These are phyloP conservation scores for Ophiocordyceps camponoti-rufipedis DNA, from an alignment of 2,329 filamentous ascomycete genomes.

Conservation along the genomic window DNA sequence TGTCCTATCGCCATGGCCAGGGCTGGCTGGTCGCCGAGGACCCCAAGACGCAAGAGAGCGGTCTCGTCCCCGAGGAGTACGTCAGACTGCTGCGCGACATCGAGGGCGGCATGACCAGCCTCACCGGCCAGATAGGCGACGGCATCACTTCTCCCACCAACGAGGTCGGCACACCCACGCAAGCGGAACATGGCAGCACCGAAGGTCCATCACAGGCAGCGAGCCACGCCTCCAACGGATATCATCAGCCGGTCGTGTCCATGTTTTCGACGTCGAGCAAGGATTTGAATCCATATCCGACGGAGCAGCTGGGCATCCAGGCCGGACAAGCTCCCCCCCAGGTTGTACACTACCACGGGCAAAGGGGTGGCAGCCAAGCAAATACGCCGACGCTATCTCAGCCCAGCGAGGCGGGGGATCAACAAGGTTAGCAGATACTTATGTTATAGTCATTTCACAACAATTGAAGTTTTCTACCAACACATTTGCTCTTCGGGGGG, in stretches of 20 bases:
- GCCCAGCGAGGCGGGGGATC: constrained; percentile 25
- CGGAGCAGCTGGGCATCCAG: constrained; percentile 42
- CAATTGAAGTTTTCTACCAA: too few species aligned
- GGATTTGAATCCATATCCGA: constrained; percentile 50
- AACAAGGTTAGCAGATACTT: too few species aligned
- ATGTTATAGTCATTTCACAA: too few species aligned
- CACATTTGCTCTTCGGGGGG: too few species aligned
- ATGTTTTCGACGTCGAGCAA: constrained; percentile 55
- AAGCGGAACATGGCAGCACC: constrained; percentile 31
- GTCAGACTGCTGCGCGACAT: constrained; percentile 85
- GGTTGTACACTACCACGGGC: constrained; percentile 49
- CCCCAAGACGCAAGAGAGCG: constrained; percentile 83
- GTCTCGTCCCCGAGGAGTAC: constrained; percentile 90
- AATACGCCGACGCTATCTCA: constrained; percentile 42
- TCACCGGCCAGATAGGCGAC: constrained; percentile 42
- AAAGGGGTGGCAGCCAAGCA: constrained; percentile 47
- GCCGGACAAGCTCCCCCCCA: constrained; percentile 45
- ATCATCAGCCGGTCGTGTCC: constrained; percentile 48
- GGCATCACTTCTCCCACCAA: constrained; percentile 28
- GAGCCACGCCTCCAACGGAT: constrained; percentile 36
- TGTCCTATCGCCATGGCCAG: constrained; percentile 89
- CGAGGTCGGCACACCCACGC: constrained; percentile 41
- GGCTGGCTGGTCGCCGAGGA: constrained; percentile 97
- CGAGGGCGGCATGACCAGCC: constrained; percentile 66
- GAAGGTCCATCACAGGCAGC: constrained; percentile 27